Percentiles rank a stretch among this genome's conserved stretches.
Conservation (phyloP, 176 grass and related monocot genomes). For the Oryza nivara region DNA sequence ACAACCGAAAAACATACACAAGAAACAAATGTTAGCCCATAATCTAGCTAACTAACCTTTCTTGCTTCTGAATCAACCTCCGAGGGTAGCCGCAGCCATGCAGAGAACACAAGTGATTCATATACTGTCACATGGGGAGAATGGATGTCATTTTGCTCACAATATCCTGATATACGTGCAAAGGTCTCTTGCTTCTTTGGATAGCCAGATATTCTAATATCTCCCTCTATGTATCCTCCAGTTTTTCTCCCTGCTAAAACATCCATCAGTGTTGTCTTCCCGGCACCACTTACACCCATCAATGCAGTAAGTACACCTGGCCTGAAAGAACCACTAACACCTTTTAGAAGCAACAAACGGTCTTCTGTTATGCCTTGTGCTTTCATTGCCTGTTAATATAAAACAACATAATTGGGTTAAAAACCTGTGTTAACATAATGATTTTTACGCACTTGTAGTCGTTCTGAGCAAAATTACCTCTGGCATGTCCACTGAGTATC, state of each 20-base stretch:
- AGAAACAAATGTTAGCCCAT: constrained; percentile 21
- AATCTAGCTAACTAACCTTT: constrained; percentile 60
- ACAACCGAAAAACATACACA: constrained; percentile 23
- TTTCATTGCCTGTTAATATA: constrained; percentile 75
- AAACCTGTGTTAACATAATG: constrained; percentile 4
- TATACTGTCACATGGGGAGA: constrained; percentile 86
- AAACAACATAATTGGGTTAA: constrained; percentile 37
- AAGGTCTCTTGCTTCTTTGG: constrained; percentile 97
- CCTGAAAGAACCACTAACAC: constrained; percentile 86
- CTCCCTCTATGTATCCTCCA: constrained; percentile 80
- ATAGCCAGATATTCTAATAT: constrained; percentile 75
- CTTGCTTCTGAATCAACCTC: constrained; percentile 60
- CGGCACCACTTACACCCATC: constrained; percentile 91
- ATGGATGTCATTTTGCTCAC: constrained; percentile 95
- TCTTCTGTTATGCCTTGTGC: constrained; percentile 76
- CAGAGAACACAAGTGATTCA: constrained; percentile 85
- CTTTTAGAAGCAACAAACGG: constrained; percentile 73
- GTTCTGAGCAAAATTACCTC: constrained; percentile 53
- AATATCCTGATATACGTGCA: constrained; percentile 92
- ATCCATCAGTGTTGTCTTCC: constrained; percentile 96
- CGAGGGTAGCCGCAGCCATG: constrained; percentile 74
- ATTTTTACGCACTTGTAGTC: constrained; percentile 12
- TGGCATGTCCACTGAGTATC: constrained; percentile 93
- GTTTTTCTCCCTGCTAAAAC: constrained; percentile 92
- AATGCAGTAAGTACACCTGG: constrained; percentile 90